phyloP scores from a whole-genome alignment of 1,139 yeast species.

The Blastobotrys elegans region DNA sequence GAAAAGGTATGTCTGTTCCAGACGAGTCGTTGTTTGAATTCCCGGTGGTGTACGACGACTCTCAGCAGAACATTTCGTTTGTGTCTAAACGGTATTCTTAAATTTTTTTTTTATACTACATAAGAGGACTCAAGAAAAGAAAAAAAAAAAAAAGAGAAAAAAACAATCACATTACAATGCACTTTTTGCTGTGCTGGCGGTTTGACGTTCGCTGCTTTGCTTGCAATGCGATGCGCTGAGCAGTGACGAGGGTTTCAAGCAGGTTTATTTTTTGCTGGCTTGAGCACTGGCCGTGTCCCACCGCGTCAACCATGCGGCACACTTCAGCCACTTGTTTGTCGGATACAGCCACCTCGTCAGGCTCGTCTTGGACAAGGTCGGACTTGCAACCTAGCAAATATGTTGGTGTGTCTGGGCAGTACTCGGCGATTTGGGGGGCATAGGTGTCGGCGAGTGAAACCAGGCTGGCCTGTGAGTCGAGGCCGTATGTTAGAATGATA shows the following conservation, averaged over 20 bases:
- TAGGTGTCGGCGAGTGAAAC: slow-evolving; percentile 2
- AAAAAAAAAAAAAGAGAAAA: not conserved
- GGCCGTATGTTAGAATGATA: slow-evolving; percentile 2
- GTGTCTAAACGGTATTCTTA: too few relatives aligned
- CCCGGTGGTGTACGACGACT: slow-evolving; percentile 6
- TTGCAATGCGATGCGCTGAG: slow-evolving; percentile 2
- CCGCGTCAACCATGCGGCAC: slow-evolving; percentile 1
- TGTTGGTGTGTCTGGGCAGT: slow-evolving; percentile 7
- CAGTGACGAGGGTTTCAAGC: slow-evolving; percentile 5
- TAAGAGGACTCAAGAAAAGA: not conserved
- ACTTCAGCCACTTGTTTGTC: slow-evolving; percentile 5
- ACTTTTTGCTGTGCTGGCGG: slow-evolving; percentile 1
- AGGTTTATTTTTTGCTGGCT: slow-evolving; percentile 1
- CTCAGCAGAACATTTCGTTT: slow-evolving; percentile 2
- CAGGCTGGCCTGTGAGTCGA: slow-evolving; percentile 5
- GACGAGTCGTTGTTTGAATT: not conserved
- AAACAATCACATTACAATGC: slow-evolving; percentile 3
- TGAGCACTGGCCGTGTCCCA: slow-evolving; percentile 6
- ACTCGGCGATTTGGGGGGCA: slow-evolving; percentile 2
- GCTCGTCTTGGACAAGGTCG: slow-evolving; percentile 6
- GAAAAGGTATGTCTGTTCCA: too few relatives aligned
- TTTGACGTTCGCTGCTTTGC: not conserved
- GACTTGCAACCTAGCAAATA: slow-evolving; percentile 8
- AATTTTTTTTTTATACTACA: too few relatives aligned
- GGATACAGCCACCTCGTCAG: slow-evolving; percentile 6